These are phyloP conservation scores for Trichothecium roseum DNA, from an alignment of 2,329 filamentous ascomycete species.

Conservation along the genomic window DNA sequence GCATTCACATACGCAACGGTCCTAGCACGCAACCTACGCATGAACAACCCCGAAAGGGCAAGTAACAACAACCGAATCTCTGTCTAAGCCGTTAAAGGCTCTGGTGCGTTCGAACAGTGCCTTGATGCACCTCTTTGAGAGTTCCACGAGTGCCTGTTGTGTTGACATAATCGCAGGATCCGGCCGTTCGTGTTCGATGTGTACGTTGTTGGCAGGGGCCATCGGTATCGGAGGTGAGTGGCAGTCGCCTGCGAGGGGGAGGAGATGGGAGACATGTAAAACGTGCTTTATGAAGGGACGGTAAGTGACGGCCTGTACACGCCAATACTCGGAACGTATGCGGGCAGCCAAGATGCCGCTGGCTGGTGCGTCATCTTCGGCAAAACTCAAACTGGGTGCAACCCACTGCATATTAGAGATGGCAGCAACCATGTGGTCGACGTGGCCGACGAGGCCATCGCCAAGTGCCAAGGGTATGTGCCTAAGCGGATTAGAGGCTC, in stretches of 20 bases:
- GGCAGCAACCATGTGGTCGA: conserved; percentile 35
- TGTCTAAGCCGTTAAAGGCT: conserved; percentile 59
- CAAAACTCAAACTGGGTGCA: conserved; percentile 41
- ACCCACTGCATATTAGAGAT: conserved; percentile 35
- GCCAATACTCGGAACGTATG: conserved; percentile 89
- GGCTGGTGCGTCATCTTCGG: conserved; percentile 60
- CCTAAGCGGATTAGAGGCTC: conserved; percentile 39
- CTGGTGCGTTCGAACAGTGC: conserved; percentile 77
- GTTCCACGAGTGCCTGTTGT: too few relatives aligned
- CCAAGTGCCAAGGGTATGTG: conserved; percentile 18
- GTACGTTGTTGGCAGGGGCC: too few relatives aligned
- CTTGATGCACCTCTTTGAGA: too few relatives aligned
- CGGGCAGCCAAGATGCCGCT: conserved; percentile 71
- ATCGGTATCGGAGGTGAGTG: too few relatives aligned
- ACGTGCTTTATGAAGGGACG: conserved; percentile 60
- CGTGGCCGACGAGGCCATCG: conserved; percentile 31
- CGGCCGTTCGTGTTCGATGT: too few relatives aligned
- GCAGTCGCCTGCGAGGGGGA: too few relatives aligned
- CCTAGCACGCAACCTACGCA: conserved; percentile 71
- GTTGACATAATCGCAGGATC: too few relatives aligned
- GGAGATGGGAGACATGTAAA: conserved; percentile 41
- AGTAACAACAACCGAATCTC: conserved; percentile 69
- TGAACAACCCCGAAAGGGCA: conserved; percentile 94
- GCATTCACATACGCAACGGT: too few relatives aligned
- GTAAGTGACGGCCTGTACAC: conserved; percentile 80